phyloP scores from a whole-genome alignment of 2,329 filamentous ascomycete species.

The Botrytis tulipae region DNA sequence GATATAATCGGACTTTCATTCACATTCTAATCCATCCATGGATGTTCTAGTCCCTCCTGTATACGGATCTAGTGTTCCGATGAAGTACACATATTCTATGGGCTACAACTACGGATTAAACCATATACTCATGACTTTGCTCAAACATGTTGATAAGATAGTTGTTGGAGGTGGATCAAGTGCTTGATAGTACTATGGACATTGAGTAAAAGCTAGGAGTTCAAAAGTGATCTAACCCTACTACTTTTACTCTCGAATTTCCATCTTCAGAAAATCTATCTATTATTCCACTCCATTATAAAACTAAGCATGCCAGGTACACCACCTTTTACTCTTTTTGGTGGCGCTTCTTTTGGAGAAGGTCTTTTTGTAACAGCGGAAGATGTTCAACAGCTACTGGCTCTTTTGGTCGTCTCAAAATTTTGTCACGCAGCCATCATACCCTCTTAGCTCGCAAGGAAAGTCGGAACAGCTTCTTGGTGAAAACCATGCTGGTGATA shows the following conservation, averaged over 20 bases:
- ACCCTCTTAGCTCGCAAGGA: not conserved
- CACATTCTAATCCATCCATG: not conserved
- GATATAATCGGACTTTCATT: not conserved
- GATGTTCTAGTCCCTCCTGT: not conserved
- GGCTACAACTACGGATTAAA: not conserved
- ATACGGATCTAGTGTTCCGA: not conserved
- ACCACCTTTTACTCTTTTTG: not conserved
- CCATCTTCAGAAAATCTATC: not conserved
- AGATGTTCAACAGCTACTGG: not conserved
- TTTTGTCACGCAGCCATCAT: not conserved
- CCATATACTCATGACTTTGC: not conserved
- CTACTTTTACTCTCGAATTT: not conserved
- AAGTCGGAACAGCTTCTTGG: conserved; percentile 11
- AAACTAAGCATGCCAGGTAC: not conserved
- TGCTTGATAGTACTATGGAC: not conserved
- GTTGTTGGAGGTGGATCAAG: not conserved
- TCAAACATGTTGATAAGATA: not conserved
- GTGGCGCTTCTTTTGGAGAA: not conserved
- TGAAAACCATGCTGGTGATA: not conserved
- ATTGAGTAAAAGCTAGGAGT: not conserved
- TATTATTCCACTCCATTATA: not conserved
- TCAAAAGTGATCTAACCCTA: not conserved
- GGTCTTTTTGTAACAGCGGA: not conserved
- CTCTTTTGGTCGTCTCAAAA: not conserved
- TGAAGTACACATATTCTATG: not conserved